Base-by-base conservation (phyloP, 2,329 filamentous ascomycete genomes). In the Ustulina deusta region DNA sequence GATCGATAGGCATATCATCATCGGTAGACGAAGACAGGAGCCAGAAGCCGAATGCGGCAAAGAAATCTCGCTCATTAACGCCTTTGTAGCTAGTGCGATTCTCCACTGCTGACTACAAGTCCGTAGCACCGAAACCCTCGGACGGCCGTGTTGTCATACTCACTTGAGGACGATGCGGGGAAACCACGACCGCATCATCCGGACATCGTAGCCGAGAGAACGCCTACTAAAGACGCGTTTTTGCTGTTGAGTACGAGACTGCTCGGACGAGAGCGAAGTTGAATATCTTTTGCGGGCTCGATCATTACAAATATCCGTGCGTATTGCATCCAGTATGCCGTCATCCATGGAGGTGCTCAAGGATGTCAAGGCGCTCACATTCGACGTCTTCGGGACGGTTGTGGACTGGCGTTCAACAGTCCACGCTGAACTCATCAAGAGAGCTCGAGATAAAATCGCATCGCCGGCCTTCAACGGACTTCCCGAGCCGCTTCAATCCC, bases 351-450 rank as follows among this genome's bases (percentile, higher is more conserved):
- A 72, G 20, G 52, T 67, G 9, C 66, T 75, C 15, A 66, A 63
- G 25, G 55, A 69, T 29, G 73, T 87, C 70, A 88, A 88, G 71
- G 91, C 87, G 7, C 82, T 94, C 38, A 84, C 90, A 61, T 93
- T 93, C 75, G 91, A 94, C 80, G 87, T 93, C 73, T 94, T 94
- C 78, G 92, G 92, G 72, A 96, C 93, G 0, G 88, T 90, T 70
- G 92, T 96, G 52, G 86, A 95, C 82, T 95, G 92, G 92, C 90
- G 92, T 64, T 83, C 83, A 44, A 88, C 89, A 1, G 87, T 96
- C 22, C 87, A 84, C 15, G 80, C 84, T 9, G 86, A 87, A 61
- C 85, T 96, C 55, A 77, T 80, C 27, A 75, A 82, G 11, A 83
- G 84, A 44, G 85, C 87, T 15, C 76, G 79, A 32, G 78, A 81